Evolutionary conservation across 2,329 filamentous ascomycete genomes (phyloP), one percentile per base, ranked within the genome.

Genomic region (Colletotrichum horii): DNA sequence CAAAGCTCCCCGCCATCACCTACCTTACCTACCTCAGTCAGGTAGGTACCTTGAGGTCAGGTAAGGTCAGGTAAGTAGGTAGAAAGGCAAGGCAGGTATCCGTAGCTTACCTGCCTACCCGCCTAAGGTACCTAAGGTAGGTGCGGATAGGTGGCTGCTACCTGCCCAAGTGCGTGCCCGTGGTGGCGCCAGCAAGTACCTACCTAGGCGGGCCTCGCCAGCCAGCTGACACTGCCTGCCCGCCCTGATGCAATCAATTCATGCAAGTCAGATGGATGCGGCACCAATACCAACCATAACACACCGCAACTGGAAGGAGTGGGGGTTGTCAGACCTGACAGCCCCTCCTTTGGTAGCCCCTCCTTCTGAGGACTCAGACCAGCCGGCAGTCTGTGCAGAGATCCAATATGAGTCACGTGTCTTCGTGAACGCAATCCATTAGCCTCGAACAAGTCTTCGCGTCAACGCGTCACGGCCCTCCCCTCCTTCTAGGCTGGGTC

Each of bases 191-290:
- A 61, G 30, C 64, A 32, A 32, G 38, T n/a, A n/a, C n/a, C n/a
- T n/a, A n/a, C n/a, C n/a, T n/a, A 72, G 22, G 55, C 72, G 16
- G 32, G 38, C 62, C 34, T 70, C 70, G 64, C 73, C 73, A 65
- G 70, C 73, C 73, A 70, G 69, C 64, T 67, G 73, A 67, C 69
- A 75, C 64, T 75, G 70, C 30, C 64, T 75, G 70, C 30, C 73
- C 73, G 73, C n/a, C 43, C 43, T 73, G 74, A 76, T 76, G 74
- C 70, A 76, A 74, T 74, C 70, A 76, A 74, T 74, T 74, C 64
- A 73, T 74, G 70, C 74, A 74, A 74, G 74, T 74, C 70, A 76
- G 74, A 76, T 73, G 58, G 64, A 72, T 74, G 70, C 70, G 48
- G 74, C 64, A 52, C n/a, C 43, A 22, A n/a, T 52, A 14, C 43